Conservation (phyloP, 208 protist species). For the Acanthamoeba culbertsoni region DNA sequence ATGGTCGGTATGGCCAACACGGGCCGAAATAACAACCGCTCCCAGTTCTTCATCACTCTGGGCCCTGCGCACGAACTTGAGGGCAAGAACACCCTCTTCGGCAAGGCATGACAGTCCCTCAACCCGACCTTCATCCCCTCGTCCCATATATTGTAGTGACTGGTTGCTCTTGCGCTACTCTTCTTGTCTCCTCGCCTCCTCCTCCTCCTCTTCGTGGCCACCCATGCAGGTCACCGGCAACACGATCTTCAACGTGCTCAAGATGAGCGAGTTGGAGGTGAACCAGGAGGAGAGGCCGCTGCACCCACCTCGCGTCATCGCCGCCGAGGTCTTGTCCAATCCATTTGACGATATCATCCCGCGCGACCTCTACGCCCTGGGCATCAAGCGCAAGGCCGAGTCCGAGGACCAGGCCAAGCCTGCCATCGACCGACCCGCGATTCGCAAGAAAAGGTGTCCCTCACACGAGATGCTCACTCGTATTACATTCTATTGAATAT, state of each 20-base stretch:
- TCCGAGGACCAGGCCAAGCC: slow-evolving; percentile 4
- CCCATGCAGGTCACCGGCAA: slow-evolving; percentile 79
- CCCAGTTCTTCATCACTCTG: slow-evolving; percentile 87
- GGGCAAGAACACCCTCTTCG: slow-evolving; percentile 84
- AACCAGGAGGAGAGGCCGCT: slow-evolving; percentile 78
- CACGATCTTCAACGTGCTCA: slow-evolving; percentile 82
- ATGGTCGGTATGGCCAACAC: slow-evolving; percentile 82
- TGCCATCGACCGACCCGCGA: not conserved
- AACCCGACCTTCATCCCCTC: not conserved
- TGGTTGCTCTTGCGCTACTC: no score
- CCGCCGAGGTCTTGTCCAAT: slow-evolving; percentile 74
- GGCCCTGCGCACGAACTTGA: slow-evolving; percentile 72
- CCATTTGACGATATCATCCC: slow-evolving; percentile 81
- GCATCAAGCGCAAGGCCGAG: not conserved
- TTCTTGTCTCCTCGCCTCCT: no score
- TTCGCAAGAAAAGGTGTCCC: not conserved
- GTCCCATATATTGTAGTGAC: not conserved
- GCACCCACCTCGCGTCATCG: slow-evolving; percentile 77
- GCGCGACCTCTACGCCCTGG: slow-evolving; percentile 21
- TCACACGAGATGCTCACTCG: not conserved
- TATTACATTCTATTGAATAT: no score
- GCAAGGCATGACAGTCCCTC: slow-evolving; percentile 63
- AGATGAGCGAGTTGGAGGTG: slow-evolving; percentile 75
- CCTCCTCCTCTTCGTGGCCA: no score
- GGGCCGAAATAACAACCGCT: slow-evolving; percentile 74